A percentile compares a stretch with the other conserved stretches of the same genome.
Evolutionary conservation across 805 yeast genomes (phyloP).

Genomic region (Metschnikowia bowlesiae): DNA sequence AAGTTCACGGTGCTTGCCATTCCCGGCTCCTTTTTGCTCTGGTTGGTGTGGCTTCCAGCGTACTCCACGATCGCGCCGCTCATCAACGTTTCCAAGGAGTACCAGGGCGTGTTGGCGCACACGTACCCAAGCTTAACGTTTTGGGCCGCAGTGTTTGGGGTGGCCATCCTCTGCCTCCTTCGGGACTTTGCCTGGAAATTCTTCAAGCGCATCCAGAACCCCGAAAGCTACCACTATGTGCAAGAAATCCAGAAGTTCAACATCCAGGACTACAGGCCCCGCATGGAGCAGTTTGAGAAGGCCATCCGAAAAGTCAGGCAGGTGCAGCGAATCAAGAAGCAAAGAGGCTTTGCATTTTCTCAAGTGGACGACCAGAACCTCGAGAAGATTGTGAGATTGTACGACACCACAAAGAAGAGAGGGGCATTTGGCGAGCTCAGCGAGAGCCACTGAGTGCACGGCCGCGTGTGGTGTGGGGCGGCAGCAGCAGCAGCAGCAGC

Average conservation of each 20-base stretch:
- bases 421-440: slow-evolving; percentile 60
- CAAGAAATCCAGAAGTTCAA: slow-evolving; percentile 96
- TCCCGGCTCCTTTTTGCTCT: slow-evolving; percentile 84
- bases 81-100: slow-evolving; percentile 77
- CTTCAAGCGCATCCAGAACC: slow-evolving; percentile 84
- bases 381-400: slow-evolving; percentile 85
- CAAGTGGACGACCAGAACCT: slow-evolving; percentile 90
- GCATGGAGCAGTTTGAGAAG: slow-evolving; percentile 93
- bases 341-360: slow-evolving; percentile 97
- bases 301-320: slow-evolving; percentile 97
- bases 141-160: slow-evolving; percentile 77
- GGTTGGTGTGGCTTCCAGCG: slow-evolving; percentile 84
- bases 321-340: slow-evolving; percentile 96
- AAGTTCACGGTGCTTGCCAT: slow-evolving; percentile 87
- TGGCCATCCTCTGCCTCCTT: slow-evolving; percentile 72
- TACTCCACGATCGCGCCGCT: slow-evolving; percentile 84
- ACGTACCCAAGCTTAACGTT: slow-evolving; percentile 74
- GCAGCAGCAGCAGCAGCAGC: no score
- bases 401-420: slow-evolving; percentile 85
- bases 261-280: slow-evolving; percentile 90
- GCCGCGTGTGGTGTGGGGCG: no score
- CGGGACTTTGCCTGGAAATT: slow-evolving; percentile 95
- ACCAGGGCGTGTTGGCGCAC: slow-evolving; percentile 70
- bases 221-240: slow-evolving; percentile 90
- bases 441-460: slow-evolving; percentile 17